Conservation (phyloP, 2,329 filamentous ascomycete species). For the Fusarium piperis region DNA sequence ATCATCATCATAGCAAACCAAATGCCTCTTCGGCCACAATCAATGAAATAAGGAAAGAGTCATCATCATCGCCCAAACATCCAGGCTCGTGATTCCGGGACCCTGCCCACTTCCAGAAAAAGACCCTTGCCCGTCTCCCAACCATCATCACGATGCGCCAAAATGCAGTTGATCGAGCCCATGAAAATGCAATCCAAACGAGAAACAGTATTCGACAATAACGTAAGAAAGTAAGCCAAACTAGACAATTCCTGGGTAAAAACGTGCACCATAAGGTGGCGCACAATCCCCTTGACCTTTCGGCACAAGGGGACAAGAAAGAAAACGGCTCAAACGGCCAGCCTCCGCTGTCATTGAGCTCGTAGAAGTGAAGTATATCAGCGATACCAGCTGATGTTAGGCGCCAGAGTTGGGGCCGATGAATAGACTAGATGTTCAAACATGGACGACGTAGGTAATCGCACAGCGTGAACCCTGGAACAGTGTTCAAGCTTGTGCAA, state of each 20-base stretch:
- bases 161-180: constrained; percentile 16
- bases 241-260: background rate
- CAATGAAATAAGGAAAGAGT: constrained; percentile 22
- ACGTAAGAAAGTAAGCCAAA: background rate
- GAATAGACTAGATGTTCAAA: background rate
- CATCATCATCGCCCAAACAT: constrained; percentile 30
- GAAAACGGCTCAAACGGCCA: background rate
- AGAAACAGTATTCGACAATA: background rate
- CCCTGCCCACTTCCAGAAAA: background rate
- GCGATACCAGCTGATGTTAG: background rate
- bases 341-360: background rate
- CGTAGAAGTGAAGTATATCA: background rate
- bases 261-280: background rate
- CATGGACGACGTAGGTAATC: background rate
- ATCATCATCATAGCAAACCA: constrained; percentile 30
- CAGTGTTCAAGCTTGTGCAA: background rate
- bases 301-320: background rate
- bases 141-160: constrained; percentile 28
- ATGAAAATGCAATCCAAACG: constrained; percentile 9
- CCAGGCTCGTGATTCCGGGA: constrained; percentile 3
- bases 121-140: constrained; percentile 12
- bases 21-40: constrained; percentile 10
- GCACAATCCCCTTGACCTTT: background rate
- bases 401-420: background rate
- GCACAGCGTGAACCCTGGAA: background rate